Conservation (phyloP, 2,329 filamentous ascomycete species). For the Cladophialophora carrionii region DNA sequence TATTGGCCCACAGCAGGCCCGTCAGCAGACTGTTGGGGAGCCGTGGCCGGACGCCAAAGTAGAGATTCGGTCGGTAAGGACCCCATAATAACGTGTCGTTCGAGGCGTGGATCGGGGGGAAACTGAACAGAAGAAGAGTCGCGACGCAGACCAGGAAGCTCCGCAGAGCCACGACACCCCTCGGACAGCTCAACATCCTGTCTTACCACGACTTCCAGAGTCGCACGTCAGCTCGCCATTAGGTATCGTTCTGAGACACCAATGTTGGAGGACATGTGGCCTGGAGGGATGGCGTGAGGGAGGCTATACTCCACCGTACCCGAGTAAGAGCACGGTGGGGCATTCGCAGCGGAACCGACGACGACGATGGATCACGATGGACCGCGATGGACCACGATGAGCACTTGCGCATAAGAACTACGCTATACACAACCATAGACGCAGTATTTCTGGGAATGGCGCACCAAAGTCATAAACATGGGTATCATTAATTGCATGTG, state of each 20-base stretch:
- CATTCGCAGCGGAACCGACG: too few relatives aligned
- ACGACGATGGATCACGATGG: neutral
- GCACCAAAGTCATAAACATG: neutral
- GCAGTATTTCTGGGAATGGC: neutral
- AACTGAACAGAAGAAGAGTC: constrained; percentile 22
- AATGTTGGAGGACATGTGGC: constrained; percentile 19
- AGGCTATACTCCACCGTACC: neutral
- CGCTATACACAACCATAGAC: neutral
- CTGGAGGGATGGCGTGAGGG: neutral
- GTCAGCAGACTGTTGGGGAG: constrained; percentile 79
- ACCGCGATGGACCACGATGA: neutral
- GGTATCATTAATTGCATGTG: constrained; percentile 10
- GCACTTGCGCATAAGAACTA: neutral
- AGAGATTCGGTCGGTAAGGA: constrained; percentile 89
- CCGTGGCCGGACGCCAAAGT: constrained; percentile 86
- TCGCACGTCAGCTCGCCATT: constrained; percentile 15
- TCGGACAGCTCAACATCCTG: constrained; percentile 27
- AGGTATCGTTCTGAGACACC: neutral
- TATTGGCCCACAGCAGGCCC: constrained; percentile 84
- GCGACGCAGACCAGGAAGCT: constrained; percentile 1
- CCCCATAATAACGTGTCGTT: constrained; percentile 95
- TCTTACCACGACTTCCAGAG: constrained; percentile 18
- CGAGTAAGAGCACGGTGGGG: neutral
- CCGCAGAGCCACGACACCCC: constrained; percentile 11
- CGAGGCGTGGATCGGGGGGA: constrained; percentile 8